A percentile compares a stretch with the other conserved stretches of the same genome.
Conservation (phyloP, 495 filamentous ascomycete species). For the Tricharina praecox region DNA sequence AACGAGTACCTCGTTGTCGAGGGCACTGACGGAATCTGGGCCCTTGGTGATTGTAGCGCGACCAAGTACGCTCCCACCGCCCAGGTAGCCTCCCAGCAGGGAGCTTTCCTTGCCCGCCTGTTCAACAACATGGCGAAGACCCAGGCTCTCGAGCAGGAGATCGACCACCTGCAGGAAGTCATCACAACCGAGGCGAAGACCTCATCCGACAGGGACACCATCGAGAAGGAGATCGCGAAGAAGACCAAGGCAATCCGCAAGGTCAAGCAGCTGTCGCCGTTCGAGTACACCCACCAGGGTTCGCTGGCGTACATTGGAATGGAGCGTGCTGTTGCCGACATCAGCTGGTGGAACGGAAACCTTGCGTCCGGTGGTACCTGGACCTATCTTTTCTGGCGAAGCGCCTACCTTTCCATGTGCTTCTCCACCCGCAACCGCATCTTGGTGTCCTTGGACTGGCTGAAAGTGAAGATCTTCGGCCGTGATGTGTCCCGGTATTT, state of each 20-base stretch:
- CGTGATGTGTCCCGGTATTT: conserved; percentile 47
- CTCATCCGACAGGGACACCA: conserved; percentile 32
- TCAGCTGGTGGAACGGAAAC: conserved; percentile 95
- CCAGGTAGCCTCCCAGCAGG: conserved; percentile 91
- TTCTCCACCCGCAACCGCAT: conserved; percentile 96
- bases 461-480: conserved; percentile 88
- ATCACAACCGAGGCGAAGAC: conserved; percentile 37
- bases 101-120: conserved; percentile 80
- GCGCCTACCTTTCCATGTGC: conserved; percentile 97
- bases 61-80: conserved; percentile 96
- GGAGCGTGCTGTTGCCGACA: conserved; percentile 93
- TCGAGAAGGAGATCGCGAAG: conserved; percentile 62
- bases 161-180: conserved; percentile 44
- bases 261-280: conserved; percentile 85
- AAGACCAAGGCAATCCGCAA: conserved; percentile 70
- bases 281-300: conserved; percentile 96
- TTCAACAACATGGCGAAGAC: conserved; percentile 98
- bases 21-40: conserved; percentile 91
- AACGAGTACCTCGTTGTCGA: conserved; percentile 99
- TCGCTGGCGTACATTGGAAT: conserved; percentile 93
- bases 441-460: conserved; percentile 82
- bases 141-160: conserved; percentile 55
- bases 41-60: conserved; percentile 67
- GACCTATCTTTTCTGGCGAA: conserved; percentile 78
- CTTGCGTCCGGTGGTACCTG: conserved; percentile 22